Evolutionary conservation across 176 grass and related monocot genomes (phyloP).

Genomic region (Musa itinerans): DNA sequence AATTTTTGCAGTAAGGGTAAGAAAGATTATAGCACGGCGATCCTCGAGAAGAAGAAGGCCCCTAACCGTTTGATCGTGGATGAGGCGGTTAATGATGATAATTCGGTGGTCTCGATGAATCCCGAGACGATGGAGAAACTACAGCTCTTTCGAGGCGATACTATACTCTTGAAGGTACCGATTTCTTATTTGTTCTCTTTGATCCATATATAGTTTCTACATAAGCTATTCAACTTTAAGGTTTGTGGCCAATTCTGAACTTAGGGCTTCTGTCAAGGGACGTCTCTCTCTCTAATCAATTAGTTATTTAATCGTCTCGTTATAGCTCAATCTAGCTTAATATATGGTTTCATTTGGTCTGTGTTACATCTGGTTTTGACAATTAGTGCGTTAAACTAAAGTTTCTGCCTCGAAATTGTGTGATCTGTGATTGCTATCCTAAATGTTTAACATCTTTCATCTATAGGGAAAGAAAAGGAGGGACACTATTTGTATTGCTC

Average conservation of each 20-base stretch:
- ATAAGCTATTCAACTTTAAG: not conserved
- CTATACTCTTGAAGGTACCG: not conserved
- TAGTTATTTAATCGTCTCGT: no score
- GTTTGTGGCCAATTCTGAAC: not conserved
- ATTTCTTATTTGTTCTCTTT: not conserved
- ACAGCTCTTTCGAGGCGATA: slow-evolving; percentile 16
- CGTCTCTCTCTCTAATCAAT: no score
- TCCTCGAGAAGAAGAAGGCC: slow-evolving; percentile 29
- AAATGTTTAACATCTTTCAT: not conserved
- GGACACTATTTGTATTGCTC: slow-evolving; percentile 38
- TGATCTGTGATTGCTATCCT: not conserved
- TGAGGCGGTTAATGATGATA: slow-evolving; percentile 27
- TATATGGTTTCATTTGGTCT: no score
- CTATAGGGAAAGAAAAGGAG: slow-evolving; percentile 37
- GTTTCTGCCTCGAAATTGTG: not conserved
- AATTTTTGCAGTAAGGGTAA: slow-evolving; percentile 14
- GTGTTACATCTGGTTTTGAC: not conserved
- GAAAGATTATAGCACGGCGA: slow-evolving; percentile 35
- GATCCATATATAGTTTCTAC: no score
- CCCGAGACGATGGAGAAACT: slow-evolving; percentile 20
- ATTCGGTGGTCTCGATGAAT: slow-evolving; percentile 25
- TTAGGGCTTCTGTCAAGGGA: no score
- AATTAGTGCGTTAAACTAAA: not conserved
- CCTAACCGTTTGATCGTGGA: slow-evolving; percentile 43
- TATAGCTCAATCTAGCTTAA: no score